Evolutionary conservation across 768 basidiomycete genomes (phyloP), one percentile per base, ranked within the genome.

Genomic region (Holtermanniella nyarrowii): DNA sequence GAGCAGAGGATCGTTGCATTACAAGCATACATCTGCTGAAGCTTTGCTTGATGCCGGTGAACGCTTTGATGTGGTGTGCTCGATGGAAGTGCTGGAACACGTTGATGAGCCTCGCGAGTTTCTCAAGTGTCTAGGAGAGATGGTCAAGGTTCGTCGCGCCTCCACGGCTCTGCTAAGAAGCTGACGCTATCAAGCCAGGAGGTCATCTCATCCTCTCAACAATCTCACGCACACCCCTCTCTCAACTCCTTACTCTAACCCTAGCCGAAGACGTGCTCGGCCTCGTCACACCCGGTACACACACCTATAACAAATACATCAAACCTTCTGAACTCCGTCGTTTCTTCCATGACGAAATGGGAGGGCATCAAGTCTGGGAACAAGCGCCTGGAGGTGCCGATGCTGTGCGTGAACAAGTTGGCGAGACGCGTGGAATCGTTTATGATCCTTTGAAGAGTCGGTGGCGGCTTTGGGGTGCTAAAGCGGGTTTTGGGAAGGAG

Each of bases 21-120:
- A 96, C 73, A 73, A 79, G 5, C 81, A 86, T 61, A 76, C 79
- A 0, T 76, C 85, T 0, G 88, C 85, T 0, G 90, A 96, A 65
- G 76, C 76, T 0, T 77, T 99, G 3, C 72, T 86, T 16, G 58
- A 61, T 24, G 65, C 77, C 11, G 80, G 82, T 3, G 68, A 78
- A 13, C 80, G 80, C 47, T 97, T 84, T 66, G 93, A 97, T 68
- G 79, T 90, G 18, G 90, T 99, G 13, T 95, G 89, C 67, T 86
- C 90, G 10, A 88, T 97, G 88, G 95, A 99, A 71, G 93, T 99
- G 5, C 68, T 99, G 25, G 95, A 99, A 73, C 95, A 99, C 65
- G 95, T 99, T 46, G 86, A 95, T 66, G 84, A 93, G 63, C 91
- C 95, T 1, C 76, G 80, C 4, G 77, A 78, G 5, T 99, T 99